Evolutionary conservation across 352 stramenopile genomes (phyloP).

Genomic region (Halophytophthora batemanensis): DNA sequence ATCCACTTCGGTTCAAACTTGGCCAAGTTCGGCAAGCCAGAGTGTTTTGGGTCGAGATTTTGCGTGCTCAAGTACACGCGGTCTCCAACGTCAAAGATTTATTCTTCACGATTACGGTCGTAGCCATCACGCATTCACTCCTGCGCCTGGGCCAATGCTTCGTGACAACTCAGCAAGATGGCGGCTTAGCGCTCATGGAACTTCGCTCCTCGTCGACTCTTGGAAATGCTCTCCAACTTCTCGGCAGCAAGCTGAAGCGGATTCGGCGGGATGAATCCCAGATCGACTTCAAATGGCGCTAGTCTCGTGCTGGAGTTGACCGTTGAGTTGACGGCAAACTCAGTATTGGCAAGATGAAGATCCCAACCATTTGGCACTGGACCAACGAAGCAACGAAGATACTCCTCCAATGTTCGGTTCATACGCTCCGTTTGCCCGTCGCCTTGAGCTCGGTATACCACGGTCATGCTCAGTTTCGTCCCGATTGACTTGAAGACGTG

Average conservation of each 20-base stretch:
- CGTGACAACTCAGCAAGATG: constrained; percentile 1
- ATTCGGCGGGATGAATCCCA: constrained; percentile 2
- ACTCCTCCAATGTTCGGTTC: constrained; percentile 5
- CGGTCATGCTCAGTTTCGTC: constrained; percentile 7
- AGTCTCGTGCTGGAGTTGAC: constrained; percentile 9
- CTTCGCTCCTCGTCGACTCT: neutral
- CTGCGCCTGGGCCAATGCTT: constrained; percentile 4
- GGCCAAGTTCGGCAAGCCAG: constrained; percentile 4
- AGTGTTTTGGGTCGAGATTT: constrained; percentile 4
- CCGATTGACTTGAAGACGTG: constrained; percentile 2
- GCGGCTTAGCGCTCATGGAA: constrained; percentile 2
- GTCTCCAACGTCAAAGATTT: constrained; percentile 4
- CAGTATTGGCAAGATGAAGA: constrained; percentile 5
- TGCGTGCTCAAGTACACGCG: constrained; percentile 6
- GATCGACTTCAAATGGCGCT: constrained; percentile 6
- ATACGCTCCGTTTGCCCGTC: constrained; percentile 6
- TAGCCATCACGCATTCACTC: constrained; percentile 1
- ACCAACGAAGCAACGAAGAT: constrained; percentile 2
- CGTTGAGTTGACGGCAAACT: constrained; percentile 4
- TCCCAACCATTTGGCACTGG: constrained; percentile 4
- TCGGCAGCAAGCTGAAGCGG: neutral
- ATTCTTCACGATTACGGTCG: constrained; percentile 2
- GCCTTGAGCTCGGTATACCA: constrained; percentile 2
- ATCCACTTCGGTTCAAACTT: constrained; percentile 7
- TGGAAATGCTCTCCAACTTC: neutral